Evolutionary conservation across 2,329 filamentous ascomycete species (phyloP).

Genomic region (Echinosphaeria canescens): DNA sequence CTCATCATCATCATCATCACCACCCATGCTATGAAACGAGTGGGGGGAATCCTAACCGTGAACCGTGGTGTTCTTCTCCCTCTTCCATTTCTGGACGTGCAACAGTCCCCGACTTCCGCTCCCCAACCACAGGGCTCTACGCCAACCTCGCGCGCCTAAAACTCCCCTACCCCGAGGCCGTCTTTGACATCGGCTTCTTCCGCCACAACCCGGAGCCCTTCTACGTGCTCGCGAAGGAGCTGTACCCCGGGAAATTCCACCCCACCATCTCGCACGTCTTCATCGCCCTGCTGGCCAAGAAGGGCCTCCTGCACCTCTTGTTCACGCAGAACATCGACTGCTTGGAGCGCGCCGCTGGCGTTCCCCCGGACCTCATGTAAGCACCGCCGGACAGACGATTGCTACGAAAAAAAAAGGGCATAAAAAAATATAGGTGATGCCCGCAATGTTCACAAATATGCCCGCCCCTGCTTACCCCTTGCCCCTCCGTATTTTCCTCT

Average conservation of each 20-base stretch:
- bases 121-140: constrained; percentile 82
- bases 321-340: constrained; percentile 99
- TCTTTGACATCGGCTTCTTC: constrained; percentile 90
- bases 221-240: constrained; percentile 76
- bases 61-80: too few relatives aligned
- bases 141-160: constrained; percentile 74
- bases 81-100: too few relatives aligned
- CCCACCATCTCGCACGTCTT: constrained; percentile 87
- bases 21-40: too few relatives aligned
- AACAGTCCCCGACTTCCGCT: constrained; percentile 88
- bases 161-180: constrained; percentile 74
- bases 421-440: too few relatives aligned
- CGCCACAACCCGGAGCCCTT: constrained; percentile 68
- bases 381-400: too few relatives aligned
- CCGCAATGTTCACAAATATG: too few relatives aligned
- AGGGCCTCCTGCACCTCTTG: constrained; percentile 58
- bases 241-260: constrained; percentile 76
- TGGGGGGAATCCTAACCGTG: too few relatives aligned
- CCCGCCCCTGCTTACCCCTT: too few relatives aligned
- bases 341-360: constrained; percentile 69
- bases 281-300: constrained; percentile 59
- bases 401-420: too few relatives aligned
- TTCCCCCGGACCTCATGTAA: constrained; percentile 64
- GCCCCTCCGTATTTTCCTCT: too few relatives aligned
- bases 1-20: too few relatives aligned